Conservation (phyloP, 139 green algal genomes). For the Gonium pectorale region DNA sequence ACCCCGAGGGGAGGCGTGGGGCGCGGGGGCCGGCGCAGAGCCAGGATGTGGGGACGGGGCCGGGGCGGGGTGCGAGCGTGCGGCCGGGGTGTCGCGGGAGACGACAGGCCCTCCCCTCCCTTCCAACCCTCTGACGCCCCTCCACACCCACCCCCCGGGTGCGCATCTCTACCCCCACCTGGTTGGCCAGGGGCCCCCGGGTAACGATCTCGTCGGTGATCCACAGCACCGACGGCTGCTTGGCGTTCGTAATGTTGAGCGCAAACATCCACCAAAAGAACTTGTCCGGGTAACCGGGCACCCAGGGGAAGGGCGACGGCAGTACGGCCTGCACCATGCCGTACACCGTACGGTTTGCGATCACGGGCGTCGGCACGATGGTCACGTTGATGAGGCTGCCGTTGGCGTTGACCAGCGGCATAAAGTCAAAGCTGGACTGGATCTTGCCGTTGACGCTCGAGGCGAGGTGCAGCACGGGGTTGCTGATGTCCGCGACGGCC, state of each 20-base stretch:
- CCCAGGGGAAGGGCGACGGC: constrained; percentile 6
- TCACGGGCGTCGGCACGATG: constrained; percentile 19
- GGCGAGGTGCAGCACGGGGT: not conserved
- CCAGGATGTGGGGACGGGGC: too few species aligned
- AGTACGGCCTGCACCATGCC: not conserved
- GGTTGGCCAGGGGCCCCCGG: not conserved
- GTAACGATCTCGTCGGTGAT: not conserved
- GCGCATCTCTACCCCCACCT: not conserved
- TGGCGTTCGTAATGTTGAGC: not conserved
- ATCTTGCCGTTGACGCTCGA: not conserved
- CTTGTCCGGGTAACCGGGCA: constrained; percentile 5
- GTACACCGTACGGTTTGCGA: not conserved
- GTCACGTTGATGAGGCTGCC: not conserved
- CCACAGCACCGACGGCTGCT: constrained; percentile 1
- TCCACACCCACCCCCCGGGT: not conserved
- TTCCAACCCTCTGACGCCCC: too few species aligned
- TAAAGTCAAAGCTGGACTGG: not conserved
- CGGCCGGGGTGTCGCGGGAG: too few species aligned
- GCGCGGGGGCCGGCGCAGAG: too few species aligned
- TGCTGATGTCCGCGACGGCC: not conserved
- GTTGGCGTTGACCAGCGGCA: not conserved
- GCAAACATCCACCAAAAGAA: constrained; percentile 30
- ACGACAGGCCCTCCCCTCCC: too few species aligned
- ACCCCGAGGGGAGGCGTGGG: too few species aligned
- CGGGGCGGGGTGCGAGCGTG: too few species aligned